Conservation (phyloP, 768 basidiomycete species). For the Lactifluus echinatus region DNA sequence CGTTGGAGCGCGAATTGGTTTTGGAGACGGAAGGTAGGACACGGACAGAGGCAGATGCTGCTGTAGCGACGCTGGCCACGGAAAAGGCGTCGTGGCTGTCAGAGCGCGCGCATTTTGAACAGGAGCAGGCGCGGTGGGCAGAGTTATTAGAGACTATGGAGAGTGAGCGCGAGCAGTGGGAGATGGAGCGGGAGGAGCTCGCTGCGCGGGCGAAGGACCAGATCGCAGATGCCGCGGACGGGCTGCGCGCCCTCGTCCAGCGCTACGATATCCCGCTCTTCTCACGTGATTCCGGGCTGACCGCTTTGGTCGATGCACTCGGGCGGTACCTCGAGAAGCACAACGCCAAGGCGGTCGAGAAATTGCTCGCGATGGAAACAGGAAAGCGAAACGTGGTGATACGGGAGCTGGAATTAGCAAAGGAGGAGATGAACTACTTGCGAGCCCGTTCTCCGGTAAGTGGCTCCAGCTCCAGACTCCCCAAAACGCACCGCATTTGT, state of each 20-base stretch:
- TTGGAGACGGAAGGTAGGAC: background rate
- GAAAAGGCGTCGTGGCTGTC: slow-evolving; percentile 30
- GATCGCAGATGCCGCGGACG: slow-evolving; percentile 40
- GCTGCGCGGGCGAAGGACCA: slow-evolving; percentile 38
- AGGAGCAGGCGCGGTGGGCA: slow-evolving; percentile 35
- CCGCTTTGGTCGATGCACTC: slow-evolving; percentile 24
- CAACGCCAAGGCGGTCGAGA: slow-evolving; percentile 32
- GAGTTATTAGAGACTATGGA: slow-evolving; percentile 44
- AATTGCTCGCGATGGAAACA: slow-evolving; percentile 29
- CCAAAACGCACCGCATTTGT: no score
- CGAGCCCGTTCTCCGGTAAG: slow-evolving; percentile 23
- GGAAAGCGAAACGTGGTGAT: slow-evolving; percentile 17
- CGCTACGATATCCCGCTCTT: slow-evolving; percentile 49
- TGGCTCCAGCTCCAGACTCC: no score
- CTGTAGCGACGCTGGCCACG: background rate
- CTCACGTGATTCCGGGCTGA: slow-evolving; percentile 24
- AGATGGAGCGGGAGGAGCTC: slow-evolving; percentile 43
- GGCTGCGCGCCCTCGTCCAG: slow-evolving; percentile 44
- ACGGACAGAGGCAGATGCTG: slow-evolving; percentile 3
- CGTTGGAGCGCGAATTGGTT: slow-evolving; percentile 5
- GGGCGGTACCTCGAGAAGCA: slow-evolving; percentile 28
- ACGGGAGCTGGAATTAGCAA: slow-evolving; percentile 24
- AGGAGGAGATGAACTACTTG: slow-evolving; percentile 21
- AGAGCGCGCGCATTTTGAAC: slow-evolving; percentile 33
- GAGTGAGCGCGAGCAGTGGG: slow-evolving; percentile 38